These are phyloP conservation scores for Trypanosoma melophagium DNA, from an alignment of 208 protist genomes.

Conservation along the genomic window DNA sequence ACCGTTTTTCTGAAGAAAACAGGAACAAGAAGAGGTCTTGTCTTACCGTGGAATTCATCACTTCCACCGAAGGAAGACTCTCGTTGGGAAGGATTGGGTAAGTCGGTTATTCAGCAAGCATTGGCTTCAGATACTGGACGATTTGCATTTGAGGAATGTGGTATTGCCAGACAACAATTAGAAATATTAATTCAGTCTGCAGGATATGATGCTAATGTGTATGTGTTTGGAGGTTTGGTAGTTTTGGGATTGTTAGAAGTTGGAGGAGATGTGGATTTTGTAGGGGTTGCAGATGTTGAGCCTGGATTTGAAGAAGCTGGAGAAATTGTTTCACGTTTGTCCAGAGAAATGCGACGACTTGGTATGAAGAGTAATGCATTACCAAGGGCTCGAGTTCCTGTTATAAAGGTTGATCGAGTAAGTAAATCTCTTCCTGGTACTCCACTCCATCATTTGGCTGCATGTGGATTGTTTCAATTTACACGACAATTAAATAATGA, in stretches of 20 bases:
- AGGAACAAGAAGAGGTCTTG: constrained; percentile 18
- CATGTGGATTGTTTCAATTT: constrained; percentile 85
- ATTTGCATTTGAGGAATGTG: constrained; percentile 82
- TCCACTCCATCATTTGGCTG: constrained; percentile 65
- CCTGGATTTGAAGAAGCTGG: constrained; percentile 75
- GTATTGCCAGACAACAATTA: constrained; percentile 69
- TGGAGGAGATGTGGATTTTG: constrained; percentile 89
- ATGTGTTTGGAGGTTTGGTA: constrained; percentile 86
- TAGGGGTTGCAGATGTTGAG: constrained; percentile 83
- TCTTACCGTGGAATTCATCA: constrained; percentile 56
- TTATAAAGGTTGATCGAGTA: constrained; percentile 81
- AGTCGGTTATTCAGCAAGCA: constrained; percentile 59
- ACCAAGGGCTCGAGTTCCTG: constrained; percentile 81
- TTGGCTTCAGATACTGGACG: constrained; percentile 73
- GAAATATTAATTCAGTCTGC: constrained; percentile 74
- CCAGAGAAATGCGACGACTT: constrained; percentile 69
- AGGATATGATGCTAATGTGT: constrained; percentile 86
- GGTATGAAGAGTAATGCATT: constrained; percentile 65
- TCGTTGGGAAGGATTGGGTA: constrained; percentile 57
- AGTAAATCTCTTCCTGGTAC: constrained; percentile 77
- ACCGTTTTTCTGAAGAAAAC: background rate
- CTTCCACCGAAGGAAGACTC: constrained; percentile 37
- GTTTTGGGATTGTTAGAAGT: constrained; percentile 78
- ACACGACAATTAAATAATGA: constrained; percentile 44
- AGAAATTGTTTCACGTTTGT: constrained; percentile 66